Percentiles rank a stretch among this genome's conserved stretches.
These are phyloP conservation scores for Trametopsis cervina DNA, from an alignment of 768 basidiomycete genomes.

Conservation along the genomic window DNA sequence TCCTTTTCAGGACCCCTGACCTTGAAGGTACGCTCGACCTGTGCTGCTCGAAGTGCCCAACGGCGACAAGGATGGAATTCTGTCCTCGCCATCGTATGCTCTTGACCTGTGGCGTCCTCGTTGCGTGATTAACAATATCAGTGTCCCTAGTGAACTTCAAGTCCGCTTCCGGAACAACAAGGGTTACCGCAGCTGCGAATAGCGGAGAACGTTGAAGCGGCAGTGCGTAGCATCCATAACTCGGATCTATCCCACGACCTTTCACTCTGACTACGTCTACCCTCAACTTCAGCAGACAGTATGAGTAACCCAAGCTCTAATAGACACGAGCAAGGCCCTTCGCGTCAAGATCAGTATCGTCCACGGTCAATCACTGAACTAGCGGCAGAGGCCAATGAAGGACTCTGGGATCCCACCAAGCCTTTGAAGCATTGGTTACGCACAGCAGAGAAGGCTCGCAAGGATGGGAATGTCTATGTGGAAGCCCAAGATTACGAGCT, in stretches of 20 bases:
- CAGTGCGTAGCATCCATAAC: neutral
- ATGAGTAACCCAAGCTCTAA: slow-evolving; percentile 1
- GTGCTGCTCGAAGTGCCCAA: neutral
- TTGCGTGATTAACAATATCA: too few species aligned
- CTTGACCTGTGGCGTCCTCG: neutral
- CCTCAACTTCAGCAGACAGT: neutral
- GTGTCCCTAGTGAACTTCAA: neutral
- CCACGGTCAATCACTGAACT: slow-evolving; percentile 63
- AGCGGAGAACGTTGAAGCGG: neutral
- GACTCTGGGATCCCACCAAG: slow-evolving; percentile 48
- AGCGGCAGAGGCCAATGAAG: slow-evolving; percentile 50
- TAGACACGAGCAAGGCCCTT: neutral
- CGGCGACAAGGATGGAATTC: neutral
- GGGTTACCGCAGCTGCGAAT: neutral
- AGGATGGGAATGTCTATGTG: slow-evolving; percentile 41
- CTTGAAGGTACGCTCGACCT: neutral
- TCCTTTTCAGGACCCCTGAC: neutral
- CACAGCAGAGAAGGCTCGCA: slow-evolving; percentile 55
- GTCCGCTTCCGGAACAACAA: neutral
- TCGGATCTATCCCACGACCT: neutral
- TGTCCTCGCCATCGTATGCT: neutral
- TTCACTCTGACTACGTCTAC: neutral
- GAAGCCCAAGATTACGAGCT: slow-evolving; percentile 53
- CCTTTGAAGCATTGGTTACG: slow-evolving; percentile 64
- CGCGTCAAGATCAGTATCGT: slow-evolving; percentile 19